phyloP scores from a whole-genome alignment of 1,284 basidiomycete genomes.

The Ustilago hordei region DNA sequence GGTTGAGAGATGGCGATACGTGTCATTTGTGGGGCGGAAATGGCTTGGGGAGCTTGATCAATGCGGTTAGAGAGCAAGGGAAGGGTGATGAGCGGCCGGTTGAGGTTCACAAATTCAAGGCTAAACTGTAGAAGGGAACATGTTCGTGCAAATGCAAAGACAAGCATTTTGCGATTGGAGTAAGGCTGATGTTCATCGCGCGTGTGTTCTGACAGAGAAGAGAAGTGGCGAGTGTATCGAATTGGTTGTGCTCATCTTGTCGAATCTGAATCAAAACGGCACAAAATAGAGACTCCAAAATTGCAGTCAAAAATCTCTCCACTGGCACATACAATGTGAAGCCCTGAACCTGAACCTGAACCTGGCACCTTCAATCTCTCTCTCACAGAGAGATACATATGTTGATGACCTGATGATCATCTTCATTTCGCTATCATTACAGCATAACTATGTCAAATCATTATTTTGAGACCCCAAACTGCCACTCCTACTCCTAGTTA shows the following conservation, averaged over 20 bases:
- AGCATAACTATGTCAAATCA: background rate
- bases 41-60: slow-evolving; percentile 42
- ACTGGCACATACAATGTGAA: too few relatives aligned
- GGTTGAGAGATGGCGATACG: slow-evolving; percentile 81
- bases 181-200: too few relatives aligned
- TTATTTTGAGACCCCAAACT: slow-evolving; percentile 67
- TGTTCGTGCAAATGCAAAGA: background rate
- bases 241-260: too few relatives aligned
- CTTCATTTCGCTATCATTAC: slow-evolving; percentile 9
- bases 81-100: slow-evolving; percentile 12
- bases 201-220: too few relatives aligned
- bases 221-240: too few relatives aligned
- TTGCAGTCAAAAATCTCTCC: background rate
- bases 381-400: too few relatives aligned
- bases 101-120: slow-evolving; percentile 15
- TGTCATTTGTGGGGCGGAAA: slow-evolving; percentile 69
- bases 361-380: background rate
- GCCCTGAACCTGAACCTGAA: too few relatives aligned
- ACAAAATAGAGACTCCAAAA: background rate
- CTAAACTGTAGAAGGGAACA: slow-evolving; percentile 12
- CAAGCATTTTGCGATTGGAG: background rate
- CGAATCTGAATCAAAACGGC: too few relatives aligned
- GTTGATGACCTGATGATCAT: background rate
- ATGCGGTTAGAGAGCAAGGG: slow-evolving; percentile 17
- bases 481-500: slow-evolving; percentile 87